A percentile compares a stretch with the other conserved stretches of the same genome.
These are phyloP conservation scores for Umbilicus rupestris DNA, from an alignment of 164 flowering plant species.

Conservation along the genomic window DNA sequence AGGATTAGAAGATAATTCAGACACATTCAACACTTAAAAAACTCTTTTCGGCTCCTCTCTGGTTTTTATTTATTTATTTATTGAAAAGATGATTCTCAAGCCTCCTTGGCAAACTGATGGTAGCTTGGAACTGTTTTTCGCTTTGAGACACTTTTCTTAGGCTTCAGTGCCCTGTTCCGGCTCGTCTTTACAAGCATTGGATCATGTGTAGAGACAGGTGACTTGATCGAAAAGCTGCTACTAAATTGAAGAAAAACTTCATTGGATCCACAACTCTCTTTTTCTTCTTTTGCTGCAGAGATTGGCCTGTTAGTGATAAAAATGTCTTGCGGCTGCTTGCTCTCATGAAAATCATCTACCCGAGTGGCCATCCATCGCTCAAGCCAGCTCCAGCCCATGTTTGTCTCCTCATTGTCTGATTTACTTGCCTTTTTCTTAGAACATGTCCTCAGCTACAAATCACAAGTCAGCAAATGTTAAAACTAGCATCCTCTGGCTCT, in stretches of 20 bases:
- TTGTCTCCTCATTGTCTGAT: slow-evolving; percentile 22
- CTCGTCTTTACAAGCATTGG: slow-evolving; percentile 8
- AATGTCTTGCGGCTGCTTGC: slow-evolving; percentile 19
- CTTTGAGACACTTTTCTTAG: slow-evolving; percentile 33
- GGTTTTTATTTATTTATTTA: neutral
- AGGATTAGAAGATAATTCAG: neutral
- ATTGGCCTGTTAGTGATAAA: slow-evolving; percentile 17
- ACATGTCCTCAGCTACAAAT: slow-evolving; percentile 52
- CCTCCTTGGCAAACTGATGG: slow-evolving; percentile 24
- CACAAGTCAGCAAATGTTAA: neutral
- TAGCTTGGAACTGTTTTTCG: slow-evolving; percentile 43
- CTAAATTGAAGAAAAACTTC: slow-evolving; percentile 37
- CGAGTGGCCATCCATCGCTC: slow-evolving; percentile 94
- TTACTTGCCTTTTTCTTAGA: slow-evolving; percentile 44
- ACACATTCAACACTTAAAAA: neutral
- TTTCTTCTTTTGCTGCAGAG: slow-evolving; percentile 33
- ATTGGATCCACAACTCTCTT: slow-evolving; percentile 82
- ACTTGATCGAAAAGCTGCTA: neutral
- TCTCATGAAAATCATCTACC: slow-evolving; percentile 18
- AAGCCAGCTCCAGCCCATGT: slow-evolving; percentile 78
- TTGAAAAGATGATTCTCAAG: neutral
- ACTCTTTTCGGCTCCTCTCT: neutral
- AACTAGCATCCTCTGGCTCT: neutral
- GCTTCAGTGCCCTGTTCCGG: slow-evolving; percentile 22
- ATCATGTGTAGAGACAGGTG: slow-evolving; percentile 3